Base-by-base conservation (phyloP, 148 eudicot species). In the Silene conica region DNA sequence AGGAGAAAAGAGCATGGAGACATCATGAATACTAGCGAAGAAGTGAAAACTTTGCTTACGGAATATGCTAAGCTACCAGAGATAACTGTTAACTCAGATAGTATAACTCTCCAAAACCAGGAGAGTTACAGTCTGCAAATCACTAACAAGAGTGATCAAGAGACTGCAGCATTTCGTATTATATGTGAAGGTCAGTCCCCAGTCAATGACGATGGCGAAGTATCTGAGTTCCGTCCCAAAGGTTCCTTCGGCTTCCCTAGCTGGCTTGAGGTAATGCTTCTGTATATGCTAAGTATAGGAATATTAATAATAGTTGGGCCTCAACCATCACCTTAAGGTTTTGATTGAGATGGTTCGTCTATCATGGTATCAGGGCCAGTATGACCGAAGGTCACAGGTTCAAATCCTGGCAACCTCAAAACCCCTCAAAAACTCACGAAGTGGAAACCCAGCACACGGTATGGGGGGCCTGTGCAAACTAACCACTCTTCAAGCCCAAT, bases 1-100 rank as follows among this genome's bases (percentile, higher is more conserved):
- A 82, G 98, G 83, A 90, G 98, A 82, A 83, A 84, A 81, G 97
- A 88, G 80, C 80, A 85, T 68, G 98, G 98, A 14, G 89, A 88
- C 45, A 80, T 92, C 9, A 74, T 92, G 74, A 75, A 78, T 31
- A 81, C 73, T 25, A 89, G 85, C 18, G 82, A 90, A 8, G 72
- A 80, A 65, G 83, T 92, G 31, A 81, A 76, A 71, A 65, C 79
- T 70, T 58, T 80, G 76, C 85, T 89, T 45, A 75, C 82, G 61
- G 89, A 90, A 59, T 79, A 80, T 20, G 80, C 86, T 55, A 74
- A 73, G 61, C 84, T 88, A 63, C 98, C 98, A 0, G 92, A 92
- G 71, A 84, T 88, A 28, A 62, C 41, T 23, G 79, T 95, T 69
- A 90, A 80, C 79, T 76, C 88, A 25, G 83, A 84, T 78, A 69